Evolutionary conservation across 257 asterid genomes (phyloP).

Genomic region (Solanum ossicruentum): DNA sequence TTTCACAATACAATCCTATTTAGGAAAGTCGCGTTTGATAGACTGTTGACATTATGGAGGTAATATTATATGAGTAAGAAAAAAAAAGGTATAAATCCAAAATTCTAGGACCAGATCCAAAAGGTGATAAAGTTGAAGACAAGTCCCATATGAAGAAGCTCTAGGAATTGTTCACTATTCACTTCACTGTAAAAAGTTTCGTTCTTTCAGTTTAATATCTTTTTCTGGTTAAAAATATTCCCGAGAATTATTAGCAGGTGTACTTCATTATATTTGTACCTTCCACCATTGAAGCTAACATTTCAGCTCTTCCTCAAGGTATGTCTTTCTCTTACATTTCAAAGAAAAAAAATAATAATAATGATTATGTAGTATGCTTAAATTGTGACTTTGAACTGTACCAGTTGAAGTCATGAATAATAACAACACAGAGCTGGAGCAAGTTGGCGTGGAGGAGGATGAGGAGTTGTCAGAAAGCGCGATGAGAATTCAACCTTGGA

Average conservation of each 20-base stretch:
- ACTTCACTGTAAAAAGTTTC: not conserved
- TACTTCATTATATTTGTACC: not conserved
- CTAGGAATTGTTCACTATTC: slow-evolving; percentile 14
- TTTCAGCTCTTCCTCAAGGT: not conserved
- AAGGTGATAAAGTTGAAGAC: not conserved
- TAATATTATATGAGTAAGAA: not conserved
- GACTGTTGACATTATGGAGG: not conserved
- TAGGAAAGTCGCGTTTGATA: not conserved
- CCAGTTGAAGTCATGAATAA: slow-evolving; percentile 13
- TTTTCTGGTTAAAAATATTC: not conserved
- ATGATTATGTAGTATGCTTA: not conserved
- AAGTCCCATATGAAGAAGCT: slow-evolving; percentile 22
- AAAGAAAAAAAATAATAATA: not conserved
- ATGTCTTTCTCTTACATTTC: not conserved
- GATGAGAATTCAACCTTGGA: slow-evolving; percentile 46
- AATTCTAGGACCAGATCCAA: not conserved
- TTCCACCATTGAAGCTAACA: not conserved
- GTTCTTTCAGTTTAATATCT: not conserved
- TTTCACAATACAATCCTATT: too few relatives aligned
- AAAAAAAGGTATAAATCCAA: not conserved
- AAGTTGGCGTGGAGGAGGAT: not conserved
- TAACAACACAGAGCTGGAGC: not conserved
- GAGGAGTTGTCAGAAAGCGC: slow-evolving; percentile 3
- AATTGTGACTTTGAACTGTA: not conserved
- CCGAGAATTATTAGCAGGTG: not conserved